Evolutionary conservation across 257 asterid genomes (phyloP).

Genomic region (Solanum bulbocastanum): DNA sequence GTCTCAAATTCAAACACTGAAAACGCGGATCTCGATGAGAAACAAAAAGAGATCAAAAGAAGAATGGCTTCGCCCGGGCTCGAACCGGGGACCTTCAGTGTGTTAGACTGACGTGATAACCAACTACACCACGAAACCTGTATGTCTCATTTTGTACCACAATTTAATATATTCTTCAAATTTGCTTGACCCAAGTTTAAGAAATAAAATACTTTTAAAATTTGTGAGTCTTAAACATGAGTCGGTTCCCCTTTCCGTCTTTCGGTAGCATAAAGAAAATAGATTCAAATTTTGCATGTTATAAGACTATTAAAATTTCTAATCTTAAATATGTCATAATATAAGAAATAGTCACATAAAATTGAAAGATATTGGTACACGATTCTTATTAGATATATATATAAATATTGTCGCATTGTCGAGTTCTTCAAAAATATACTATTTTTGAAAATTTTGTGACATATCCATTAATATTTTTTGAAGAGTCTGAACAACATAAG

Average conservation of each 20-base stretch:
- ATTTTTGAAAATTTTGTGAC: background rate
- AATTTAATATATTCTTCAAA: background rate
- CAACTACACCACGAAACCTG: slow-evolving; percentile 82
- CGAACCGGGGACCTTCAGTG: slow-evolving; percentile 95
- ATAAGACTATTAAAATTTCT: background rate
- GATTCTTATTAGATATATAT: background rate
- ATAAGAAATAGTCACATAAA: background rate
- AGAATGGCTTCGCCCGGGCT: slow-evolving; percentile 63
- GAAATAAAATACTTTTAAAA: background rate
- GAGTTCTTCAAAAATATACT: background rate
- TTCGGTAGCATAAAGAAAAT: too few species aligned
- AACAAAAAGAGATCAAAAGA: background rate
- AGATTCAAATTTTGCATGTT: background rate
- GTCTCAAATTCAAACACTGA: background rate
- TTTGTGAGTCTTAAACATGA: background rate
- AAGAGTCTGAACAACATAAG: background rate
- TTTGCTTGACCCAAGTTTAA: background rate
- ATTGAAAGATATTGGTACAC: background rate
- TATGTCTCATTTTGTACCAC: background rate
- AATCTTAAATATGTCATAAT: background rate
- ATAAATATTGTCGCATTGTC: background rate
- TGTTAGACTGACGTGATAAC: slow-evolving; percentile 91
- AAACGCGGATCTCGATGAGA: background rate
- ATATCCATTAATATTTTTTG: background rate
- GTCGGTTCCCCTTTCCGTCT: too few species aligned